Evolutionary conservation across 495 filamentous ascomycete species (phyloP), one percentile per base, ranked within the genome.

Genomic region (Pyrenula aspistea): DNA sequence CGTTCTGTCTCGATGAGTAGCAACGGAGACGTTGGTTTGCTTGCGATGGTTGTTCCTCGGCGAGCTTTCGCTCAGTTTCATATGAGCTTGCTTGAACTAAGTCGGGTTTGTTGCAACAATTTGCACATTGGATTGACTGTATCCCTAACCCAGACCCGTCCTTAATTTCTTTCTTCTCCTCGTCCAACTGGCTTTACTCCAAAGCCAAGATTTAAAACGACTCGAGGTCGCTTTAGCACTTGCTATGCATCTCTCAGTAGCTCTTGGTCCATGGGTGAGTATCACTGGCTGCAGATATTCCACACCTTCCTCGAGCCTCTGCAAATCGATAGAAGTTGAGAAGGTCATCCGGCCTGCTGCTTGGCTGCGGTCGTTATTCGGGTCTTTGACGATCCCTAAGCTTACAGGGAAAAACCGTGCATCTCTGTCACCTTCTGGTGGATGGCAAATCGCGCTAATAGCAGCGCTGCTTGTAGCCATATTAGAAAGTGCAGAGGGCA

Each of bases 381-480:
- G 31, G 31, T 42, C 31, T 42, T 42, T 42, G 31, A 42, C 31
- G 31, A 42, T 42, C 31, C 31, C 31, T 42, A 42, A 42, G 31
- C 31, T 59, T 0, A 65, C 55, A 4, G 59, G 57, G 36, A 60
- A 61, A 20, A 59, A 31, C 1, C 59, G 59, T 20, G 57, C 56
- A 24, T 60, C 56, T 0, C 15, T 10, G 47, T 62, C 60, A n/a
- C 54, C 62, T 2, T 12, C 24, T 2, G 60, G 57, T 1, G 67
- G 65, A 66, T 77, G 73, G 56, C 71, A 77, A 0, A 74, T 72
- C 0, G 75, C 75, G 57, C 71, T 72, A 31, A 77, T 68, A 0
- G 67, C 73, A 0, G 65, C 62, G 56, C 71, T 74, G 51, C 63
- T 42, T 42, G 31, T 42, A 42, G 31, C 31, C 31, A 42, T 42